These are phyloP conservation scores for Rhizoclosmatium globosum DNA, from an alignment of 192 early-diverging fungal genomes.

Conservation along the genomic window DNA sequence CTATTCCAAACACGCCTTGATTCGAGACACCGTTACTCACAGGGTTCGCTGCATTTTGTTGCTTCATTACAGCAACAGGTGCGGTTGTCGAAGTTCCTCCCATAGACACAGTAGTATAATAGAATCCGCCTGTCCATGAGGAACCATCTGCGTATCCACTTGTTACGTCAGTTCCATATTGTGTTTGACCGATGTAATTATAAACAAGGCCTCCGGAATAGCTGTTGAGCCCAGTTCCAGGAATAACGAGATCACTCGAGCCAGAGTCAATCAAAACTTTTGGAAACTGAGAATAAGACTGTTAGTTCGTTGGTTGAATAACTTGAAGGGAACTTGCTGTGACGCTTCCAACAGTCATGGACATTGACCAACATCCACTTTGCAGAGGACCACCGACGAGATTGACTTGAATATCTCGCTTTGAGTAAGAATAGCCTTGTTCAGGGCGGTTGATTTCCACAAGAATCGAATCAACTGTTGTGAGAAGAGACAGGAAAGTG, in stretches of 20 bases:
- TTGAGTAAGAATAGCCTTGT: too few species aligned
- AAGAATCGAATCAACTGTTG: too few species aligned
- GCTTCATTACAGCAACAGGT: constrained; percentile 14
- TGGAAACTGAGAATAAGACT: not conserved
- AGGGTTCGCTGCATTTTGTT: not conserved
- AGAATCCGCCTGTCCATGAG: constrained; percentile 17
- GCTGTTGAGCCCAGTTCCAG: not conserved
- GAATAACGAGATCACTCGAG: constrained; percentile 19
- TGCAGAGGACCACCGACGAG: constrained; percentile 1
- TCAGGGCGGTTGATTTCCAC: too few species aligned
- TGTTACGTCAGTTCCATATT: not conserved
- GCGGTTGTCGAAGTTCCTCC: constrained; percentile 3
- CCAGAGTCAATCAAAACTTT: constrained; percentile 30
- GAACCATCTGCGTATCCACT: constrained; percentile 16
- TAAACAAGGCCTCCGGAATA: not conserved
- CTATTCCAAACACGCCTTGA: constrained; percentile 27
- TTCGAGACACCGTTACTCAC: not conserved
- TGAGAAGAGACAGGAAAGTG: too few species aligned
- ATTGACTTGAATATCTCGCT: too few species aligned
- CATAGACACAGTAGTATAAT: not conserved
- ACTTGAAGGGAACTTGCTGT: not conserved
- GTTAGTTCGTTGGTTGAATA: too few species aligned
- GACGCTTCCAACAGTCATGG: constrained; percentile 6
- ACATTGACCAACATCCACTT: constrained; percentile 20
- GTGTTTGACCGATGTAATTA: not conserved